Evolutionary conservation across 78 protist species (phyloP).

Genomic region (Acrasis kona): DNA sequence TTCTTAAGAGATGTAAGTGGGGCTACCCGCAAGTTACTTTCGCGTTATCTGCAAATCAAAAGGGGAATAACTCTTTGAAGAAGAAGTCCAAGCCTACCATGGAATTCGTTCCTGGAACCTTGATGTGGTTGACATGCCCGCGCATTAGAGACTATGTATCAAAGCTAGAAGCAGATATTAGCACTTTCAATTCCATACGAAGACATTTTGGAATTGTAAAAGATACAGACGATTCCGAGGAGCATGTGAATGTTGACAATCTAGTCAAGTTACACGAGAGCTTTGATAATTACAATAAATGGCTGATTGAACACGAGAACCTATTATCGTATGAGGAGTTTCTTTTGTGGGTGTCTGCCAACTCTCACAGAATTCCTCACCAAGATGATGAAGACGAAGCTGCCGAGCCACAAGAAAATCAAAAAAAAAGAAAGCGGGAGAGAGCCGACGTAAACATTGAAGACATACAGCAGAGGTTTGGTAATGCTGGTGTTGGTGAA

Average conservation of each 20-base stretch:
- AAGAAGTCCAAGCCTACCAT: too few species aligned
- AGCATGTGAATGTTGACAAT: too few species aligned
- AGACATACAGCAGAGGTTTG: neutral
- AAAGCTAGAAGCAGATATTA: neutral
- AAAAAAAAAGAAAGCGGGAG: too few species aligned
- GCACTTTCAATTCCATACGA: too few species aligned
- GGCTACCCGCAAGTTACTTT: too few species aligned
- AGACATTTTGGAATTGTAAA: too few species aligned
- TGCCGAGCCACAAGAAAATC: too few species aligned
- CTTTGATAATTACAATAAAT: neutral
- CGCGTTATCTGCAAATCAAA: too few species aligned
- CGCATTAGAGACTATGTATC: neutral
- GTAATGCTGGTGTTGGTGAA: constrained; percentile 12
- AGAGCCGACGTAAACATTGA: neutral
- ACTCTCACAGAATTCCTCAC: neutral
- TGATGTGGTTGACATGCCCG: neutral
- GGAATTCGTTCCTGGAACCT: neutral
- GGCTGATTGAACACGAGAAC: neutral
- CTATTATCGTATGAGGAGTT: neutral
- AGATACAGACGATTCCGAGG: neutral
- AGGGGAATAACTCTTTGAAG: too few species aligned
- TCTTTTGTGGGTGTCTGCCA: neutral
- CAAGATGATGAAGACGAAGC: neutral
- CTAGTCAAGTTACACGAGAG: neutral
- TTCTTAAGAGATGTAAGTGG: too few species aligned